Conservation (phyloP, 2,329 filamentous ascomycete species). For the Simplicillium sp. region DNA sequence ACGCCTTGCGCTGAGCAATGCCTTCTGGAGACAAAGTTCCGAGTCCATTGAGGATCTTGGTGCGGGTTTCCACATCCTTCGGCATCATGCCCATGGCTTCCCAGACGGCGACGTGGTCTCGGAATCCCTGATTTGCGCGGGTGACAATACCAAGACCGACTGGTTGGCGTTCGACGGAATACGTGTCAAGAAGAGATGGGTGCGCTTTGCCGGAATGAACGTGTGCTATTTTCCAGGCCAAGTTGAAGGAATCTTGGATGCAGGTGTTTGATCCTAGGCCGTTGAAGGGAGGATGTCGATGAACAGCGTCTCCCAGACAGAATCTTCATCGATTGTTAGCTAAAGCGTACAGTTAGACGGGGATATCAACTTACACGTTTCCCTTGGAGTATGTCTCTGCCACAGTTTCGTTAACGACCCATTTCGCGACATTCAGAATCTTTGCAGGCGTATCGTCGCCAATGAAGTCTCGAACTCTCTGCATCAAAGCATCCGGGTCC, state of each 20-base stretch:
- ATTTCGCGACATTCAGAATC: conserved; percentile 44
- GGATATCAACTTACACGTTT: conserved; percentile 26
- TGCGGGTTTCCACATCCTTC: conserved; percentile 26
- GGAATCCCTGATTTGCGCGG: conserved; percentile 47
- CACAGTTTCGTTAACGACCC: conserved; percentile 53
- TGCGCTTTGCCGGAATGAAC: conserved; percentile 29
- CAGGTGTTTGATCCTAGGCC: conserved; percentile 51
- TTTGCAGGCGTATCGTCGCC: conserved; percentile 43
- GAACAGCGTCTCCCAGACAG: conserved; percentile 48
- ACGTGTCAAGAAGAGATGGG: conserved; percentile 29
- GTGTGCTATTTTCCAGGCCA: conserved; percentile 45
- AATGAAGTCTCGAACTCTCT: conserved; percentile 40
- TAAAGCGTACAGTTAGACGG: background rate
- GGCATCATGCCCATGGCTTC: conserved; percentile 33
- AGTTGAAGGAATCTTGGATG: conserved; percentile 46
- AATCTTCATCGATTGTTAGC: conserved; percentile 20
- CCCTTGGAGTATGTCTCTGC: conserved; percentile 44
- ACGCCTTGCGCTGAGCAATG: conserved; percentile 21
- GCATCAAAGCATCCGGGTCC: conserved; percentile 21
- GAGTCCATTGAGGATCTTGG: conserved; percentile 28
- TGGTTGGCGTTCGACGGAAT: conserved; percentile 36
- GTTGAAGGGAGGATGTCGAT: conserved; percentile 48
- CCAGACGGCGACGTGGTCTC: conserved; percentile 38
- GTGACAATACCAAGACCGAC: conserved; percentile 37
- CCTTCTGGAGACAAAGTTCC: conserved; percentile 26